Evolutionary conservation across 352 stramenopile species (phyloP).

Genomic region (Phytophthora melonis): DNA sequence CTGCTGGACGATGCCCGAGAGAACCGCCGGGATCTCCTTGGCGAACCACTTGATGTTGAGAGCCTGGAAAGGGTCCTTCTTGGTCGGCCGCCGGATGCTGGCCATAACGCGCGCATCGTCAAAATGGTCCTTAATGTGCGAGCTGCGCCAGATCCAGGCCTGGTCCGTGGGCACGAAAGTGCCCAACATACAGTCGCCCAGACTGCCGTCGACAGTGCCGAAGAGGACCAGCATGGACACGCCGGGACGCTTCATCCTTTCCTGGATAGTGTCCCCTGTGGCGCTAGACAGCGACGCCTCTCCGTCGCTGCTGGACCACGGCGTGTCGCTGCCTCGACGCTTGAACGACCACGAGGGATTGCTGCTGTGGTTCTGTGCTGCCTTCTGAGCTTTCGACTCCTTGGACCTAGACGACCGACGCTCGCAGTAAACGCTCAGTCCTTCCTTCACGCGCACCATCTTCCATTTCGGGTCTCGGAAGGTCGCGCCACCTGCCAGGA

Average conservation of each 20-base stretch:
- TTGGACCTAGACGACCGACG: not conserved
- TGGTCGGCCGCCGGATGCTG: conserved; percentile 38
- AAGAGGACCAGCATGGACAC: conserved; percentile 51
- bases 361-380: not conserved
- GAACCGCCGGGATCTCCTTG: conserved; percentile 39
- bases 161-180: conserved; percentile 52
- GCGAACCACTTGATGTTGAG: conserved; percentile 64
- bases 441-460: conserved; percentile 44
- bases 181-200: conserved; percentile 65
- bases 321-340: not conserved
- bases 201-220: conserved; percentile 54
- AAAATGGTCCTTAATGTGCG: conserved; percentile 61
- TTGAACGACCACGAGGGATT: not conserved
- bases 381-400: not conserved
- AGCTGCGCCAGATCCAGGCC: conserved; percentile 54
- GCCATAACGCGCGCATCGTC: conserved; percentile 49
- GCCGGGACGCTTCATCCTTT: not conserved
- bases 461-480: conserved; percentile 46
- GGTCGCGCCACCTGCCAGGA: conserved; percentile 29
- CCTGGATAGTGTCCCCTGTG: conserved; percentile 27
- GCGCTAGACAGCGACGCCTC: conserved; percentile 5
- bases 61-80: conserved; percentile 54
- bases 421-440: conserved; percentile 32
- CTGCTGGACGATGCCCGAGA: conserved; percentile 43
- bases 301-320: not conserved